A percentile compares a stretch with the other conserved stretches of the same genome.
phyloP scores from a whole-genome alignment of 1,284 basidiomycete species.

The Takashimella tepidaria region DNA sequence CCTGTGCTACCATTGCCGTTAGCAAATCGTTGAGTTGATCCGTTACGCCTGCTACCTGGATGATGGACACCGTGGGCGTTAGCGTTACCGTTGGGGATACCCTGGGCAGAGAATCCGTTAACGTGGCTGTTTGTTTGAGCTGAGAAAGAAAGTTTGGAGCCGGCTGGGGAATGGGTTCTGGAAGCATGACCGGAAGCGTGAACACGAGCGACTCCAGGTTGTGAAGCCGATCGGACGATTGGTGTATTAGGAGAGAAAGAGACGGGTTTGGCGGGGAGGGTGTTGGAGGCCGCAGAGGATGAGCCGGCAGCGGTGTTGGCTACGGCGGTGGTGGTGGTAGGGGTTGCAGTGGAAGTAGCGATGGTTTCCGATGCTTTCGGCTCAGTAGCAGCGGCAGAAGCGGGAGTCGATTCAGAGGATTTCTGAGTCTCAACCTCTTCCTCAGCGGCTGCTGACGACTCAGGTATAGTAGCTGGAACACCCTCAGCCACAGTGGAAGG shows the following conservation, averaged over 20 bases:
- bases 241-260: conserved; percentile 18
- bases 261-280: conserved; percentile 31
- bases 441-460: conserved; percentile 6
- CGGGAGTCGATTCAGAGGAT: conserved; percentile 5
- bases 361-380: conserved; percentile 6
- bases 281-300: too few species aligned
- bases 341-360: conserved; percentile 8
- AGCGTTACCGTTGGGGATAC: not conserved
- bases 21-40: conserved; percentile 1
- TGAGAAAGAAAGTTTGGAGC: conserved; percentile 33
- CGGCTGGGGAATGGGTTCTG: conserved; percentile 42
- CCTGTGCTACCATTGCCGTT: conserved; percentile 14
- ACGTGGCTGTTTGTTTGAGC: conserved; percentile 25
- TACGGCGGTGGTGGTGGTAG: conserved; percentile 12
- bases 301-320: conserved; percentile 5
- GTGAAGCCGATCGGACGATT: conserved; percentile 36
- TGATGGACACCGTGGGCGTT: conserved; percentile 7
- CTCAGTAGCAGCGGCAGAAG: conserved; percentile 5
- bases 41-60: conserved; percentile 5
- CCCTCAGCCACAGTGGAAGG: conserved; percentile 2
- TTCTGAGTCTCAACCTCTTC: not conserved
- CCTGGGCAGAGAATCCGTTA: conserved; percentile 1
- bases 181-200: conserved; percentile 34
- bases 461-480: conserved; percentile 2
- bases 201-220: conserved; percentile 37